Conservation (phyloP, 352 stramenopile genomes). For the Phytopythium delawarense region DNA sequence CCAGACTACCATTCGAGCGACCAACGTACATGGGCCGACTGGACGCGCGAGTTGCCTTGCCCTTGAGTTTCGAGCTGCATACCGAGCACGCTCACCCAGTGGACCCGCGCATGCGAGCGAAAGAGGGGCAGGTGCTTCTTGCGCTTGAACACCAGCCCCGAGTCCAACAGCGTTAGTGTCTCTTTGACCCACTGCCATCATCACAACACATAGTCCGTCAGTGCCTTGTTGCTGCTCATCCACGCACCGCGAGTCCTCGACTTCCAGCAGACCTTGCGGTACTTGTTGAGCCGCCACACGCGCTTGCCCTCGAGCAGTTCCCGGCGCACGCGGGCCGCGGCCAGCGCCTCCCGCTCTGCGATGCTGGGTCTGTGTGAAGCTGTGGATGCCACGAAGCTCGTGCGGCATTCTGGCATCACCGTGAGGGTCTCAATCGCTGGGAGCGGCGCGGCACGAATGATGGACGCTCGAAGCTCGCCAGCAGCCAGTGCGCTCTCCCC, state of each 20-base stretch:
- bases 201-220: not conserved
- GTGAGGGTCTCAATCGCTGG: not conserved
- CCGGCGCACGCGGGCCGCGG: not conserved
- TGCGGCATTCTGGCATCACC: not conserved
- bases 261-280: not conserved
- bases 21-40: constrained; percentile 6
- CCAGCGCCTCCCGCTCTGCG: not conserved
- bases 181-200: constrained; percentile 30
- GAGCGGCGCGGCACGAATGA: not conserved
- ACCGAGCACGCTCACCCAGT: constrained; percentile 22
- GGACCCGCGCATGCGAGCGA: constrained; percentile 24
- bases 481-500: not conserved
- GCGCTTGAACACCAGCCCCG: constrained; percentile 26
- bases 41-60: constrained; percentile 7
- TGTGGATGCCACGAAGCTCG: constrained; percentile 2
- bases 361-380: not conserved
- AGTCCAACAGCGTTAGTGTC: constrained; percentile 21
- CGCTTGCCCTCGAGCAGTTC: constrained; percentile 7
- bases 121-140: constrained; percentile 28
- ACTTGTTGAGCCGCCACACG: constrained; percentile 9
- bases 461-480: not conserved
- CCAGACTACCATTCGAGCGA: too few relatives aligned
- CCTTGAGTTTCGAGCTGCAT: constrained; percentile 32
- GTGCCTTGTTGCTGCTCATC: not conserved
- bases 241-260: too few relatives aligned